Percentiles rank a stretch among this genome's conserved stretches.
Evolutionary conservation across 1,284 basidiomycete species (phyloP).

Genomic region (Irpex lacteus): DNA sequence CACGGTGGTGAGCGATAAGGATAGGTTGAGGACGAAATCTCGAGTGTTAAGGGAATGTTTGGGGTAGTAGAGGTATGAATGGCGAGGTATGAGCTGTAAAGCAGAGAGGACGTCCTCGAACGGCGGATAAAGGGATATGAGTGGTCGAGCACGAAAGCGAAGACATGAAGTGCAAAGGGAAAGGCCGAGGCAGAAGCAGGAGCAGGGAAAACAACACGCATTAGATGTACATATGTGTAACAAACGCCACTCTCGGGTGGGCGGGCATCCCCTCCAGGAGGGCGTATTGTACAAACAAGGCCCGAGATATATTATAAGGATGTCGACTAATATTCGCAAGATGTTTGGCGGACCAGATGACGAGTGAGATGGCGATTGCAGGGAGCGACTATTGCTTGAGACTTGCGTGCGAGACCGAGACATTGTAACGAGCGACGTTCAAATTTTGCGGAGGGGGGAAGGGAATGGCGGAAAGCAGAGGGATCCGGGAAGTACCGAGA

Average conservation of each 20-base stretch:
- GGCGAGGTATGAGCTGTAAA: background rate
- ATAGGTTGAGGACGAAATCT: background rate
- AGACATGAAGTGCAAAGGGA: background rate
- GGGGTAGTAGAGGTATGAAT: background rate
- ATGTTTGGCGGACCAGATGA: background rate
- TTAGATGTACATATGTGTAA: background rate
- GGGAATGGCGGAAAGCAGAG: background rate
- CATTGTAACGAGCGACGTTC: background rate
- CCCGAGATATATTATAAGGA: background rate
- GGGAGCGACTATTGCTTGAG: background rate
- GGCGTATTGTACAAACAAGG: conserved; percentile 1
- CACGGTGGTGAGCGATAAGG: background rate
- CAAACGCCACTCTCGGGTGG: background rate
- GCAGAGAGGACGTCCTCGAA: background rate
- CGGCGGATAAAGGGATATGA: background rate
- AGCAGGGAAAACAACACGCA: background rate
- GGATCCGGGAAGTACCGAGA: background rate
- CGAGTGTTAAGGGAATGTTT: background rate
- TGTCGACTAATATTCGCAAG: background rate
- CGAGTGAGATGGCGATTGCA: background rate
- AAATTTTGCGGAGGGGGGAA: background rate
- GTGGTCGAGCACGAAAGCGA: background rate
- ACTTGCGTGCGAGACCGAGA: background rate
- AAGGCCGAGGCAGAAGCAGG: background rate
- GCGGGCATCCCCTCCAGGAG: background rate